Conservation (phyloP, 2,329 filamentous ascomycete species). For the Camillea tinctor region DNA sequence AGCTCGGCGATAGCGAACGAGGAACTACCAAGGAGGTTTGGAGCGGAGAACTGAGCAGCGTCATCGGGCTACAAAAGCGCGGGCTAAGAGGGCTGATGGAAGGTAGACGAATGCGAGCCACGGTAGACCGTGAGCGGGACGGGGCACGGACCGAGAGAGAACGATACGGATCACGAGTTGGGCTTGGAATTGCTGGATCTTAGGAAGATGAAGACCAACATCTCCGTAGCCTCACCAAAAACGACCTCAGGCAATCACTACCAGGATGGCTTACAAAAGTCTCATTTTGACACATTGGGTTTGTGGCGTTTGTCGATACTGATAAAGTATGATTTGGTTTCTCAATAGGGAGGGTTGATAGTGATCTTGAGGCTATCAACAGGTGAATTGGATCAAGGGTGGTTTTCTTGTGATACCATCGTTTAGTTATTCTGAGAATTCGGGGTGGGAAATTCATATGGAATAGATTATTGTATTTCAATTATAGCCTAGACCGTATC, state of each 20-base stretch:
- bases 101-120: slow-evolving; percentile 67
- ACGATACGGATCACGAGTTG: slow-evolving; percentile 39
- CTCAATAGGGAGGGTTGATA: slow-evolving; percentile 2
- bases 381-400: not conserved
- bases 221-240: slow-evolving; percentile 8
- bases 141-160: slow-evolving; percentile 27
- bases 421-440: not conserved
- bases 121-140: slow-evolving; percentile 33
- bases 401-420: not conserved
- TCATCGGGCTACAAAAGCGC: slow-evolving; percentile 93
- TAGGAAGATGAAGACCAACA: slow-evolving; percentile 27
- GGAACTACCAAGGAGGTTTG: slow-evolving; percentile 65
- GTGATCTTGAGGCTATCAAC: not conserved
- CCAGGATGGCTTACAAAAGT: not conserved
- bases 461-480: not conserved
- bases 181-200: slow-evolving; percentile 53
- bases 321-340: slow-evolving; percentile 9
- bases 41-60: slow-evolving; percentile 78
- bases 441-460: not conserved
- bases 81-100: slow-evolving; percentile 93
- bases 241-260: slow-evolving; percentile 2
- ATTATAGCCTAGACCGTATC: too few relatives aligned
- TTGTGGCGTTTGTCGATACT: slow-evolving; percentile 4
- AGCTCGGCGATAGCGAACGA: slow-evolving; percentile 38
- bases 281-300: not conserved